Percentiles rank a stretch among this genome's conserved stretches.
These are phyloP conservation scores for Puya raimondii DNA, from an alignment of 176 grass and related monocot genomes.

Conservation along the genomic window DNA sequence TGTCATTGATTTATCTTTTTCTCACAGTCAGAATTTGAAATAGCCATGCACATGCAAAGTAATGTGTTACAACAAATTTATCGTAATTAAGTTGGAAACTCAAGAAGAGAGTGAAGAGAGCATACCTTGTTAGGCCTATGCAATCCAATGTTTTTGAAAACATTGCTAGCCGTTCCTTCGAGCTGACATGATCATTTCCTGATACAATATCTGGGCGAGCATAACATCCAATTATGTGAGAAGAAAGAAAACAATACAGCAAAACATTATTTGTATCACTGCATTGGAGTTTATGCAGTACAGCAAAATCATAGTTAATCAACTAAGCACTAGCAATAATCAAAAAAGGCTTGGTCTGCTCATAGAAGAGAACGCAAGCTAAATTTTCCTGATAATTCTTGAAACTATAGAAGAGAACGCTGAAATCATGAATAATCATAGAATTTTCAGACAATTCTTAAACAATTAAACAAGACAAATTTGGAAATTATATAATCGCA, in stretches of 20 bases:
- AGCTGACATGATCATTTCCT: slow-evolving; percentile 15
- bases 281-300: not conserved
- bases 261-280: slow-evolving; percentile 3
- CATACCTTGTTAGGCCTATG: slow-evolving; percentile 51
- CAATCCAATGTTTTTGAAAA: slow-evolving; percentile 56
- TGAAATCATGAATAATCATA: no score
- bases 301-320: no score
- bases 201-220: slow-evolving; percentile 51
- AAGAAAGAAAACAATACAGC: slow-evolving; percentile 11
- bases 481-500: no score
- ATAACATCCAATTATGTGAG: slow-evolving; percentile 7
- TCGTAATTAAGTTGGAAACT: slow-evolving; percentile 10
- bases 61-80: not conserved
- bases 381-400: no score
- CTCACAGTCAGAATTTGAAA: not conserved
- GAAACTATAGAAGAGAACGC: no score
- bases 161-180: slow-evolving; percentile 38
- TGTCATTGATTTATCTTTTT: not conserved
- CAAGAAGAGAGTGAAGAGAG: slow-evolving; percentile 3
- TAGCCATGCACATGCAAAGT: not conserved
- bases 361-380: no score
- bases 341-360: no score
- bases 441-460: no score
- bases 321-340: no score
- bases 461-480: no score